phyloP scores from a whole-genome alignment of 2,329 filamentous ascomycete species.

The Phyllosticta citrichinensis region DNA sequence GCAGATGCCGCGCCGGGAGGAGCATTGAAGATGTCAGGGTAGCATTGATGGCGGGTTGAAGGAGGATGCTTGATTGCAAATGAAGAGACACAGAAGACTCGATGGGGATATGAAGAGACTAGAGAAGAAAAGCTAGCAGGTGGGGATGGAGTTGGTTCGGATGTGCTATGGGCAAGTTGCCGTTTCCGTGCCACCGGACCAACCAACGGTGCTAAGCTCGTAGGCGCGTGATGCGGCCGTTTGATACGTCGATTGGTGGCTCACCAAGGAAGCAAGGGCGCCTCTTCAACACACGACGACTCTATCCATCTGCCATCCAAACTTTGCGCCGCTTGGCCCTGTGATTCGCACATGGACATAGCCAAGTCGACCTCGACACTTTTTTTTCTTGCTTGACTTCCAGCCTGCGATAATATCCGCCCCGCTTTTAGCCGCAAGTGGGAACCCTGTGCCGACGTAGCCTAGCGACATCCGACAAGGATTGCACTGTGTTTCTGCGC shows the following conservation, averaged over 20 bases:
- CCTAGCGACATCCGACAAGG: neutral
- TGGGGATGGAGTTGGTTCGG: neutral
- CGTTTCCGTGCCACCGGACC: neutral
- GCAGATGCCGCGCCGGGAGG: neutral
- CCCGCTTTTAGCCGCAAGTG: neutral
- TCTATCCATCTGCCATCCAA: neutral
- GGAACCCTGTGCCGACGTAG: neutral
- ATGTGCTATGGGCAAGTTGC: neutral
- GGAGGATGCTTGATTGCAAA: neutral
- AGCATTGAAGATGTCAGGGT: slow-evolving; percentile 3
- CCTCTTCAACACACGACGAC: neutral
- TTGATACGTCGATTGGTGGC: neutral
- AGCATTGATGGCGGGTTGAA: neutral
- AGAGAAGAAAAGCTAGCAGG: neutral
- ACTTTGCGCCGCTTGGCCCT: neutral
- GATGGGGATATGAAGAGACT: neutral
- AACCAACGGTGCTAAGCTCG: neutral
- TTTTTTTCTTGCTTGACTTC: neutral
- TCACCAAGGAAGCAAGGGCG: neutral
- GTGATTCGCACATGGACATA: neutral
- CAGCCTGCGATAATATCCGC: neutral
- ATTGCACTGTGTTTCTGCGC: neutral
- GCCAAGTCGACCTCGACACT: neutral
- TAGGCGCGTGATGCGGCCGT: neutral
- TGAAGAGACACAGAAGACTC: neutral